Evolutionary conservation across 495 filamentous ascomycete genomes (phyloP).

Genomic region (Xylaria telfairii): DNA sequence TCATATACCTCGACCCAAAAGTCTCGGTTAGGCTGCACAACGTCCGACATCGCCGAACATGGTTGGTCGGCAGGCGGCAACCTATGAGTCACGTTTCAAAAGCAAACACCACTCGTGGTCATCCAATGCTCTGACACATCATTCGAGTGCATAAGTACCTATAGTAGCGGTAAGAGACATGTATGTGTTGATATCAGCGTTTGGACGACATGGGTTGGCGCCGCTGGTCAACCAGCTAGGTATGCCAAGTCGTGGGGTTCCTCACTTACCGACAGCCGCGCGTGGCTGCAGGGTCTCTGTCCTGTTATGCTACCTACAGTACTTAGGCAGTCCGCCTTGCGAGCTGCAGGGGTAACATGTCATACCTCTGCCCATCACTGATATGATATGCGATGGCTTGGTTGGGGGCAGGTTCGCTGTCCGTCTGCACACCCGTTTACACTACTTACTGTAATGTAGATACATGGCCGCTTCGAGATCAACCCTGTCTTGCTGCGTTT

Average conservation of each 20-base stretch:
- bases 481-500: background rate
- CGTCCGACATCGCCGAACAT: slow-evolving; percentile 3
- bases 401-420: background rate
- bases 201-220: background rate
- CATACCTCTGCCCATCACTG: background rate
- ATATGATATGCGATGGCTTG: background rate
- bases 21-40: background rate
- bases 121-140: background rate
- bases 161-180: background rate
- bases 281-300: slow-evolving; percentile 1
- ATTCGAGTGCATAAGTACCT: background rate
- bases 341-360: background rate
- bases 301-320: no score
- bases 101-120: background rate
- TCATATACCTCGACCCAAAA: background rate
- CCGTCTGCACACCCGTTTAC: background rate
- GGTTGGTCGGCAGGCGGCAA: background rate
- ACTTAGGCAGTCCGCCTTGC: background rate
- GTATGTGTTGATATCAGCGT: slow-evolving; percentile 8
- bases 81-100: background rate
- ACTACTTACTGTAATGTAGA: no score
- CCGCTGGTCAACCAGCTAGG: background rate
- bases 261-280: background rate
- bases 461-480: background rate
- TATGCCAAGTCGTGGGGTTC: background rate